phyloP scores from a whole-genome alignment of 2,329 filamentous ascomycete genomes.

The Aspergillus pseudonomiae region DNA sequence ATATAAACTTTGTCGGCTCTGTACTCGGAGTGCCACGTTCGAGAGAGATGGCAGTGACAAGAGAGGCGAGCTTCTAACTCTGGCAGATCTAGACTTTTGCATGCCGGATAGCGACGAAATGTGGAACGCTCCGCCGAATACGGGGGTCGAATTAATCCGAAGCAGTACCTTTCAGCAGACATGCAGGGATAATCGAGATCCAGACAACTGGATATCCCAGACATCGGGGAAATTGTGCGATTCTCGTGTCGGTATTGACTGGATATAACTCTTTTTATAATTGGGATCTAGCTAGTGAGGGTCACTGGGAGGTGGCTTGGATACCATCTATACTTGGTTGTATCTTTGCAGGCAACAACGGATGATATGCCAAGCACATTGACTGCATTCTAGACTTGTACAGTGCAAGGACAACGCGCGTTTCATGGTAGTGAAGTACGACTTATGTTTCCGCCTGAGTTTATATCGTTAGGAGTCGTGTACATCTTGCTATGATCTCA shows the following conservation, averaged over 20 bases:
- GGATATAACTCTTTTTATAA: constrained; percentile 9
- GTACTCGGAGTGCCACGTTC: no score
- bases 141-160: background rate
- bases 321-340: no score
- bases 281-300: background rate
- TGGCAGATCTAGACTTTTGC: constrained; percentile 27
- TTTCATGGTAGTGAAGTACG: no score
- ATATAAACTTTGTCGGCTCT: constrained; percentile 27
- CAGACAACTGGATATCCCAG: constrained; percentile 22
- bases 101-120: constrained; percentile 27
- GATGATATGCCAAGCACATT: no score
- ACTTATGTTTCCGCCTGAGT: no score
- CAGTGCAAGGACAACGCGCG: no score
- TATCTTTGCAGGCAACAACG: no score
- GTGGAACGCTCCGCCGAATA: constrained; percentile 16
- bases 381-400: no score
- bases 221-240: constrained; percentile 13
- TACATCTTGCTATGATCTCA: no score
- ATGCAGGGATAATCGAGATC: constrained; percentile 17
- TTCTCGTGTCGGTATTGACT: constrained; percentile 14
- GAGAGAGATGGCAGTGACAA: background rate
- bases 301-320: no score
- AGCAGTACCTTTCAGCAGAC: constrained; percentile 2
- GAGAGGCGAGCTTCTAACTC: constrained; percentile 17
- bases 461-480: no score